Conservation (phyloP, 1,284 basidiomycete genomes). For the Exsudoporus floridanus region DNA sequence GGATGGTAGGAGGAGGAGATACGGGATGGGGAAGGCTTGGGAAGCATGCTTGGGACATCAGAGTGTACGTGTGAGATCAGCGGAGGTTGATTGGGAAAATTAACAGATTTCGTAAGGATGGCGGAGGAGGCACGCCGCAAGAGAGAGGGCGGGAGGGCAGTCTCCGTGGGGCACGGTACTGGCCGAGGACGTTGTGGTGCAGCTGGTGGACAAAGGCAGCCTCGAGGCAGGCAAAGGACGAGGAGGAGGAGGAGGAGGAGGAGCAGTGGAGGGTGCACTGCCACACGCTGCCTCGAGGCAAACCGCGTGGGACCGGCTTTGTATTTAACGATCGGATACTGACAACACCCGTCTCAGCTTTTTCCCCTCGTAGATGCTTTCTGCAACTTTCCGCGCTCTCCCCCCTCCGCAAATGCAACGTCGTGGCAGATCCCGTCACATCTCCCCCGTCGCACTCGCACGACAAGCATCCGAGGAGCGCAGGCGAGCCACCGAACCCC, state of each 20-base stretch:
- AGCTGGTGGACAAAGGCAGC: not conserved
- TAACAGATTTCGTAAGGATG: not conserved
- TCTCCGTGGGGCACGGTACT: too few relatives aligned
- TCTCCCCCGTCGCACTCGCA: constrained; percentile 49
- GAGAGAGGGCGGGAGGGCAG: too few relatives aligned
- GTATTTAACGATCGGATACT: constrained; percentile 16
- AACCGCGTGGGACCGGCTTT: constrained; percentile 6
- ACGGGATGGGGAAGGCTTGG: constrained; percentile 8
- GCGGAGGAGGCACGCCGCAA: constrained; percentile 14
- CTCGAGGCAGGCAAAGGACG: not conserved
- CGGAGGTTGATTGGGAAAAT: constrained; percentile 4
- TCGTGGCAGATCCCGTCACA: constrained; percentile 49
- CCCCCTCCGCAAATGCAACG: constrained; percentile 26
- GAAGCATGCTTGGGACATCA: constrained; percentile 2
- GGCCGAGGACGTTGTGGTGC: not conserved
- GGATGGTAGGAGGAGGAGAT: not conserved
- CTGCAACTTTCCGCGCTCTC: constrained; percentile 23
- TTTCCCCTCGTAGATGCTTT: constrained; percentile 20
- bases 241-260: not conserved
- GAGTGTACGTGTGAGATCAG: constrained; percentile 5
- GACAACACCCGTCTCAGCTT: not conserved
- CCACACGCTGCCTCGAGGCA: constrained; percentile 19
- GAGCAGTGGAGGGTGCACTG: too few relatives aligned
- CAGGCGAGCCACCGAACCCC: constrained; percentile 1
- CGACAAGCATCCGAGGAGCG: constrained; percentile 52